These are phyloP conservation scores for Cantharellus anzutake DNA, from an alignment of 768 basidiomycete genomes.

Conservation along the genomic window DNA sequence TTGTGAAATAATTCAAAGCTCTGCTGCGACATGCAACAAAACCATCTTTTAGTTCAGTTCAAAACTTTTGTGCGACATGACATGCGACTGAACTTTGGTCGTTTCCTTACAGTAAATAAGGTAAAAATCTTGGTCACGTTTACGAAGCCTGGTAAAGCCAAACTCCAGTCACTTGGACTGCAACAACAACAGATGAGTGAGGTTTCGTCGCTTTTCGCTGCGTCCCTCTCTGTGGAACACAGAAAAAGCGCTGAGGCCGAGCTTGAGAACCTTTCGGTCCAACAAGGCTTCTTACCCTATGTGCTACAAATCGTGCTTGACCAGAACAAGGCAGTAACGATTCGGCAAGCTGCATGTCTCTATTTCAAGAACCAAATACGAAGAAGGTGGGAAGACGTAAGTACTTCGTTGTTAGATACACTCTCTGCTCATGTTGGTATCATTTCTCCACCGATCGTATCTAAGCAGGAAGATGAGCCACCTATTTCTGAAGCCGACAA, in stretches of 20 bases:
- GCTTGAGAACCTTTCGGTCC: slow-evolving; percentile 43
- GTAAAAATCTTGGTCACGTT: no score
- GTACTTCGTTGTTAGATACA: neutral
- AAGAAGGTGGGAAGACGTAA: slow-evolving; percentile 43
- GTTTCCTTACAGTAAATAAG: no score
- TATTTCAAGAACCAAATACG: slow-evolving; percentile 88
- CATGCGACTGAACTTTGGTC: no score
- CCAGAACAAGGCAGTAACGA: slow-evolving; percentile 38
- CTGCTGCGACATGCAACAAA: no score
- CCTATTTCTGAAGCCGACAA: slow-evolving; percentile 60
- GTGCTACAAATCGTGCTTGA: slow-evolving; percentile 66
- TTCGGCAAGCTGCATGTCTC: slow-evolving; percentile 69
- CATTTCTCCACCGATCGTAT: neutral
- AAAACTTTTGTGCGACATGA: no score
- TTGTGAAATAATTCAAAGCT: no score
- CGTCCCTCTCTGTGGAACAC: slow-evolving; percentile 47
- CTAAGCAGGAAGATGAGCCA: slow-evolving; percentile 39
- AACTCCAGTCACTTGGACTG: no score
- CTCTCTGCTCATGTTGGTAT: neutral
- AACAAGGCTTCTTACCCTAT: slow-evolving; percentile 61
- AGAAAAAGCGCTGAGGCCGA: slow-evolving; percentile 69
- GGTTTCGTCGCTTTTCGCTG: slow-evolving; percentile 44
- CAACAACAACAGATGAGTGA: neutral
- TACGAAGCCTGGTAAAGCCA: no score
- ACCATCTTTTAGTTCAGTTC: no score